Base-by-base conservation (phyloP, 2,329 filamentous ascomycete species). In the Fusarium begoniae region DNA sequence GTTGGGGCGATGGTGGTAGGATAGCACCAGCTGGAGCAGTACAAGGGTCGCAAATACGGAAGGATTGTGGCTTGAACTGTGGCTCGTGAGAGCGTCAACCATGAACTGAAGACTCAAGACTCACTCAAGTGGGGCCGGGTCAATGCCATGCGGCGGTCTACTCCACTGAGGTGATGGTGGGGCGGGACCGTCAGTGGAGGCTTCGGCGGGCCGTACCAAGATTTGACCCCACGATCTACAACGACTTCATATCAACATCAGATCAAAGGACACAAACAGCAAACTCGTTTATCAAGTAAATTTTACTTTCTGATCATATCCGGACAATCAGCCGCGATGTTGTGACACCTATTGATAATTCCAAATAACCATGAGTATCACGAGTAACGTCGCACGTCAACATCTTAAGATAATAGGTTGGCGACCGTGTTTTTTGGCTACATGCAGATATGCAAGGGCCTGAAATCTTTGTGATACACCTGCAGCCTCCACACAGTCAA, bases 1-100 rank as follows among this genome's bases (percentile, higher is more conserved):
- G 72, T 74, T 74, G 71, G 72, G 72, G 57, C 51, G 51, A 26
- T 40, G 11, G 45, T 62, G 45, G 58, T 48, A 55, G 38, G 54
- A 68, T 43, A 68, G 35, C 54, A 57, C 38, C 45, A 26, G 35
- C 37, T 35, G 30, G 28, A 41, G 50, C 45, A 28, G 58, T 69
- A 41, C 71, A 69, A 74, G 71, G 71, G 54, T 70, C 40, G 22
- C 18, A 32, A 45, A 50, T 14, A 63, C 24, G 40, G 53, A 28
- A n/a, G 22, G 48, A 47, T 18, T 66, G 65, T 73, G 70, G 71
- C 70, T 73, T 37, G n/a, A 15, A 15, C 10, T 53, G 53, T 72
- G 55, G 64, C 62, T 58, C 17, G 47, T 55, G 17, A 10, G 17
- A 59, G n/a, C 30, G n/a, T 37, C 24, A 20, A 37, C 22, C 17